Evolutionary conservation across 352 stramenopile species (phyloP).

Genomic region (Aphanomyces cochlioides): DNA sequence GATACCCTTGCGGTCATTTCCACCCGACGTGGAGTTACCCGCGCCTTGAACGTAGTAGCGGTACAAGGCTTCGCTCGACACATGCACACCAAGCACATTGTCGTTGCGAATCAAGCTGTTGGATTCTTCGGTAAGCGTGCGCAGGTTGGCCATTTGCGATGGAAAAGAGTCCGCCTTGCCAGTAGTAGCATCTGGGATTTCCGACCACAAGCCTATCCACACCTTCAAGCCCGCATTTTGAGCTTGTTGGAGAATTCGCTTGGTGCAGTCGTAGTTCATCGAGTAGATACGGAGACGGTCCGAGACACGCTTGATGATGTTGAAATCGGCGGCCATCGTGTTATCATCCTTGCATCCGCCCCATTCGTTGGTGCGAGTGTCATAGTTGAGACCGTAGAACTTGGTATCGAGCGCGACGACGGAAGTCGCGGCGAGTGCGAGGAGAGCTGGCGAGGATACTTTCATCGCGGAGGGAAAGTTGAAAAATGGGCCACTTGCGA

Average conservation of each 20-base stretch:
- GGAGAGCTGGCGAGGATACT: background rate
- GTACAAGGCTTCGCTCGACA: slow-evolving; percentile 70
- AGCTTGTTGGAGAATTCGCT: slow-evolving; percentile 46
- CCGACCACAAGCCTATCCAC: slow-evolving; percentile 63
- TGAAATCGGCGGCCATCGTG: slow-evolving; percentile 14
- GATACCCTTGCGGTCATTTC: background rate
- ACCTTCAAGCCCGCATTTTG: slow-evolving; percentile 53
- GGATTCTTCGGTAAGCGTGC: slow-evolving; percentile 37
- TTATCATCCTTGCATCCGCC: slow-evolving; percentile 19
- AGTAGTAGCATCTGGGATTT: slow-evolving; percentile 11
- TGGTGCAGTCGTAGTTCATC: slow-evolving; percentile 29
- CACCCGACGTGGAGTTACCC: background rate
- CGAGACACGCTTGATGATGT: slow-evolving; percentile 17
- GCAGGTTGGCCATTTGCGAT: slow-evolving; percentile 46
- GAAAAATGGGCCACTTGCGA: background rate
- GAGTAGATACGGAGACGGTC: slow-evolving; percentile 25
- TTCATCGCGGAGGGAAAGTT: slow-evolving; percentile 17
- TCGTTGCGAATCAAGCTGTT: slow-evolving; percentile 39
- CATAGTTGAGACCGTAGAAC: slow-evolving; percentile 28
- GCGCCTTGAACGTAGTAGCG: slow-evolving; percentile 48
- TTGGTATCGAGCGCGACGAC: slow-evolving; percentile 15
- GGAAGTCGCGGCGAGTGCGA: background rate
- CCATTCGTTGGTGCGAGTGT: slow-evolving; percentile 23
- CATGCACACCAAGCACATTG: slow-evolving; percentile 53
- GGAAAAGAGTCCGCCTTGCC: slow-evolving; percentile 41